Percentiles rank a stretch among this genome's conserved stretches.
phyloP scores from a whole-genome alignment of 2,329 filamentous ascomycete genomes.

The Fusarium pseudocircinatum region DNA sequence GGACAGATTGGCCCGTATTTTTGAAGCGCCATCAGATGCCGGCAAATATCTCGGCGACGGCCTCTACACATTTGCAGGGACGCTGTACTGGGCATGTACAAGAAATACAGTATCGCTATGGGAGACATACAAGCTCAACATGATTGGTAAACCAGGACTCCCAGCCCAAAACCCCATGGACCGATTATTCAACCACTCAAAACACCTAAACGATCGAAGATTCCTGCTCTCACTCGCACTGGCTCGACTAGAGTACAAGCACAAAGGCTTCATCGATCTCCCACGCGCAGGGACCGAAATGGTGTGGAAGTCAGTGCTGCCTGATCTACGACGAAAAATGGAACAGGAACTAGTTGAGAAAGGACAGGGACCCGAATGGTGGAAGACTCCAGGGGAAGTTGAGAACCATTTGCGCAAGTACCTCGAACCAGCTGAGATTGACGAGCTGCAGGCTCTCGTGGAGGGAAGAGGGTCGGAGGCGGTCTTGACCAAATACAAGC shows the following conservation, averaged over 20 bases:
- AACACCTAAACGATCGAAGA: constrained; percentile 29
- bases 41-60: constrained; percentile 37
- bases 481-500: constrained; percentile 18
- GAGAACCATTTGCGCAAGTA: constrained; percentile 33
- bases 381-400: constrained; percentile 36
- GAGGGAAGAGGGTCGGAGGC: constrained; percentile 30
- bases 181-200: constrained; percentile 39
- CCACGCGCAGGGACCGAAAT: not conserved
- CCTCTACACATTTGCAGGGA: constrained; percentile 35
- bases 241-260: constrained; percentile 33
- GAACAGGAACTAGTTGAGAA: constrained; percentile 23
- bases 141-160: not conserved
- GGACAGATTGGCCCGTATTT: constrained; percentile 38
- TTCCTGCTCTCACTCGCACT: constrained; percentile 36
- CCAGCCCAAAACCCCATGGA: constrained; percentile 22
- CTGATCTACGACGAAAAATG: constrained; percentile 12
- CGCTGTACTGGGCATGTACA: constrained; percentile 40
- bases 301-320: not conserved
- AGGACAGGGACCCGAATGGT: constrained; percentile 32
- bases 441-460: constrained; percentile 29
- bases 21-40: constrained; percentile 34
- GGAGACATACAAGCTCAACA: constrained; percentile 30
- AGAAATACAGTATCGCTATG: constrained; percentile 36
- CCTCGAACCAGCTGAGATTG: constrained; percentile 23
- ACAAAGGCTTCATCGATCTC: constrained; percentile 32